These are phyloP conservation scores for Caloboletus firmus DNA, from an alignment of 1,284 basidiomycete genomes.

Conservation along the genomic window DNA sequence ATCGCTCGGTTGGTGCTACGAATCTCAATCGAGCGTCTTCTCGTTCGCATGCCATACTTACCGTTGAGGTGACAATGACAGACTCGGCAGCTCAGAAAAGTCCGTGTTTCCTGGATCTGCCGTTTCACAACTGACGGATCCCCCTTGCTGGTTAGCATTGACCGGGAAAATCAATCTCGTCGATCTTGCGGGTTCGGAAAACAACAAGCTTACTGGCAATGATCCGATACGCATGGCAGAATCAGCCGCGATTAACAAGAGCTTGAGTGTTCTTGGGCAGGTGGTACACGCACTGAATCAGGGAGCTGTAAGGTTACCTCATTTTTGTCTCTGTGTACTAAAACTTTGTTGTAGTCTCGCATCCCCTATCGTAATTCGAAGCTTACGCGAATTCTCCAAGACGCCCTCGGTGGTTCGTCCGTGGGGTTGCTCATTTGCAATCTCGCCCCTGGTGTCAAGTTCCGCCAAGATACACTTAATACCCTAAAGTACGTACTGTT, in stretches of 20 bases:
- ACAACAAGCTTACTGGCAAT: slow-evolving; percentile 86
- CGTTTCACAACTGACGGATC: not conserved
- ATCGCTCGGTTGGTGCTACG: slow-evolving; percentile 81
- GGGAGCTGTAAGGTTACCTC: slow-evolving; percentile 52
- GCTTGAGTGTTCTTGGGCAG: slow-evolving; percentile 76
- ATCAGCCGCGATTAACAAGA: slow-evolving; percentile 83
- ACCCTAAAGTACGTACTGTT: slow-evolving; percentile 66
- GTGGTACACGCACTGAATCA: slow-evolving; percentile 82
- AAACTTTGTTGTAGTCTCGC: slow-evolving; percentile 51
- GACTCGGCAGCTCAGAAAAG: slow-evolving; percentile 51
- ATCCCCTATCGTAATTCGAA: slow-evolving; percentile 86
- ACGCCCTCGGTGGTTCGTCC: slow-evolving; percentile 77
- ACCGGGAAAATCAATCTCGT: slow-evolving; percentile 81
- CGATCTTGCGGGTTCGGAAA: slow-evolving; percentile 85
- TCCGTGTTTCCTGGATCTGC: slow-evolving; percentile 27
- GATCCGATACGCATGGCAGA: slow-evolving; percentile 78
- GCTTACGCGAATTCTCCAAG: slow-evolving; percentile 79
- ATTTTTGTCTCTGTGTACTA: not conserved
- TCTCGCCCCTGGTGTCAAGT: slow-evolving; percentile 75
- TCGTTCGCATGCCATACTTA: slow-evolving; percentile 80
- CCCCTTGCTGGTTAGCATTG: slow-evolving; percentile 40
- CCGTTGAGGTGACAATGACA: slow-evolving; percentile 59
- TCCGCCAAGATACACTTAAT: slow-evolving; percentile 80
- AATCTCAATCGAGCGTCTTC: slow-evolving; percentile 79
- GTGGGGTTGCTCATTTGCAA: slow-evolving; percentile 81